A percentile compares a stretch with the other conserved stretches of the same genome.
These are phyloP conservation scores for Panicum virgatum DNA, from an alignment of 202 grass and related monocot genomes.

Conservation along the genomic window DNA sequence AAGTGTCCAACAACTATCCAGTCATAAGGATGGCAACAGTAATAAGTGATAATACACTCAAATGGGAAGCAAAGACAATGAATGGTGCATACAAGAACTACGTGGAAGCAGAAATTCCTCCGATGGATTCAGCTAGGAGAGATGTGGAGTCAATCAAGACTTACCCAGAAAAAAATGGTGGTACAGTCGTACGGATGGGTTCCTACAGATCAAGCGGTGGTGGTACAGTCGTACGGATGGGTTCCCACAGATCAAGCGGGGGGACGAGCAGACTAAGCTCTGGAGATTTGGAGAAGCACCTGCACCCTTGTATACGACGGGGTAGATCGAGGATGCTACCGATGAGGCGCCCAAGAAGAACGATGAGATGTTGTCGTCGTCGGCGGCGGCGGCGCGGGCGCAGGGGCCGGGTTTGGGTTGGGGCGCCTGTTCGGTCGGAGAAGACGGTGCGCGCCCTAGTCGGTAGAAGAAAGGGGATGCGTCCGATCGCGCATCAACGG, in stretches of 20 bases:
- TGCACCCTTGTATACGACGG: not conserved
- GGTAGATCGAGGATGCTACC: not conserved
- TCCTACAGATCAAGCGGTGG: no score
- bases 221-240: not conserved
- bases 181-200: no score
- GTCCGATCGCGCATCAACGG: slow-evolving; percentile 24
- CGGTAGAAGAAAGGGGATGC: not conserved
- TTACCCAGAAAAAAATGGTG: slow-evolving; percentile 31
- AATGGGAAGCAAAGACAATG: not conserved
- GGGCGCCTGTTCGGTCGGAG: not conserved
- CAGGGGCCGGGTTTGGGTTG: not conserved
- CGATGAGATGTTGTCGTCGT: not conserved
- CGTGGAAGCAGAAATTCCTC: not conserved
- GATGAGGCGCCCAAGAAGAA: not conserved
- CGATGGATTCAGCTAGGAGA: not conserved
- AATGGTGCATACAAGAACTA: not conserved
- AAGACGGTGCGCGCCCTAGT: not conserved
- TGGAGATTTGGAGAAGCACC: not conserved
- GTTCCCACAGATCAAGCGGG: not conserved
- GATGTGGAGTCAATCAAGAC: not conserved
- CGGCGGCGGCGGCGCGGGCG: not conserved
- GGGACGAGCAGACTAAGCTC: not conserved
- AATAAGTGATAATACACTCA: not conserved
- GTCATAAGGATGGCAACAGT: not conserved
- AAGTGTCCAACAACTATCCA: slow-evolving; percentile 5